Conservation (phyloP, 257 asterid species). For the Solanum paucissectum region DNA sequence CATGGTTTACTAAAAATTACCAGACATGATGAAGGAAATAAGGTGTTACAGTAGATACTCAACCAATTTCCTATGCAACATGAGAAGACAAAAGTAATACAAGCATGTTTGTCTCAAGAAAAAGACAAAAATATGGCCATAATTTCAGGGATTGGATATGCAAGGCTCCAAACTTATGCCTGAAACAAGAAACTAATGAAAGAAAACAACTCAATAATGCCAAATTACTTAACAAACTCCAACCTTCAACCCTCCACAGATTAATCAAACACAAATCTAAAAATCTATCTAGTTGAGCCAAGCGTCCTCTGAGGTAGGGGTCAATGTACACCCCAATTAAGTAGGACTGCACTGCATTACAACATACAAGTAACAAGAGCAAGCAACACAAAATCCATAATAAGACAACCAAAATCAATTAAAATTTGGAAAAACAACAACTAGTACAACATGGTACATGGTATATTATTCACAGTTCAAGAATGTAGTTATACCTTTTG, state of each 20-base stretch:
- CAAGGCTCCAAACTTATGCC: constrained; percentile 5
- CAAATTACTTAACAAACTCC: constrained; percentile 12
- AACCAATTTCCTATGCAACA: neutral
- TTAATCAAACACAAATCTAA: neutral
- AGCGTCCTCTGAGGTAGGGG: neutral
- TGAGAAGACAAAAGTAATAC: neutral
- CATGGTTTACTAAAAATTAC: neutral
- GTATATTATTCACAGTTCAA: neutral
- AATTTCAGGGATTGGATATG: constrained; percentile 19
- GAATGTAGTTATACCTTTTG: constrained; percentile 47
- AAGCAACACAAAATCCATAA: constrained; percentile 9
- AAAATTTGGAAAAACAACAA: neutral
- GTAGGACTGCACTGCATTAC: neutral
- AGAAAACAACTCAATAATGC: constrained; percentile 8
- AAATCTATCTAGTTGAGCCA: neutral
- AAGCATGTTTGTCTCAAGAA: constrained; percentile 17
- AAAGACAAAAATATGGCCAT: constrained; percentile 35
- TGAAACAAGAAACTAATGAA: constrained; percentile 18
- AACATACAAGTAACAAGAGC: constrained; percentile 12
- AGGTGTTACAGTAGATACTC: neutral
- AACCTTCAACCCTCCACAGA: constrained; percentile 11
- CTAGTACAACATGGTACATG: neutral
- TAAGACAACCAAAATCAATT: neutral
- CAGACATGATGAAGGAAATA: neutral
- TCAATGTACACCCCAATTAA: neutral